phyloP scores from a whole-genome alignment of 352 stramenopile genomes.

The Globisporangium uncinulatum region DNA sequence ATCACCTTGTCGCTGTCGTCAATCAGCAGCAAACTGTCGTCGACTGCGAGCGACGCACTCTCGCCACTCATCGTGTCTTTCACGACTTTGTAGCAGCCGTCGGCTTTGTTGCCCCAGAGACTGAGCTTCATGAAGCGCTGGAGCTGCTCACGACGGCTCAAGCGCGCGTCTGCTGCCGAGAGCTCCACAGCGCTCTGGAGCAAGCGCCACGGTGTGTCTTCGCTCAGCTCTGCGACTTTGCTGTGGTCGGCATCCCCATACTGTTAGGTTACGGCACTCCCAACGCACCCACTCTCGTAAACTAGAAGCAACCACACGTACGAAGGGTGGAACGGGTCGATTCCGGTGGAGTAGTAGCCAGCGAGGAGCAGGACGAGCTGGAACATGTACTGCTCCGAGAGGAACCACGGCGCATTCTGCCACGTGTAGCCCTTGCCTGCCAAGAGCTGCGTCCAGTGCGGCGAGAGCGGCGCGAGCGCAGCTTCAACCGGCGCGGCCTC shows the following conservation, averaged over 20 bases:
- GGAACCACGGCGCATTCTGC: slow-evolving; percentile 72
- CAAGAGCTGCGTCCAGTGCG: slow-evolving; percentile 43
- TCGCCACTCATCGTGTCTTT: slow-evolving; percentile 62
- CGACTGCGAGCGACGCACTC: slow-evolving; percentile 38
- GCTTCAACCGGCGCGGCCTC: slow-evolving; percentile 21
- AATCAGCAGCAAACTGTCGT: slow-evolving; percentile 52
- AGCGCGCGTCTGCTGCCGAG: slow-evolving; percentile 16
- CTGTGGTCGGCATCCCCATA: slow-evolving; percentile 9
- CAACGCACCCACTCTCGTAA: not conserved
- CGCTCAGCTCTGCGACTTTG: slow-evolving; percentile 52
- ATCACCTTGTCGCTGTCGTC: slow-evolving; percentile 53
- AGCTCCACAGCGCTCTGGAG: slow-evolving; percentile 47
- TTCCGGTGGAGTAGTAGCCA: slow-evolving; percentile 49
- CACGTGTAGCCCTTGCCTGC: slow-evolving; percentile 46
- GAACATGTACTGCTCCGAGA: slow-evolving; percentile 74
- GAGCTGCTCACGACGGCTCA: slow-evolving; percentile 29
- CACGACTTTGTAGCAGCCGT: slow-evolving; percentile 69
- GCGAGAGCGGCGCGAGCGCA: slow-evolving; percentile 28
- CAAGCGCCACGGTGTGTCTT: slow-evolving; percentile 49
- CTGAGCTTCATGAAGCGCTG: slow-evolving; percentile 61
- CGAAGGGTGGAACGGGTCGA: slow-evolving; percentile 64
- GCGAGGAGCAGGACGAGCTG: slow-evolving; percentile 56
- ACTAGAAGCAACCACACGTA: slow-evolving; percentile 8
- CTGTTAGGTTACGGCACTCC: too few species aligned
- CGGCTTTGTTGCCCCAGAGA: slow-evolving; percentile 75